Evolutionary conservation across 768 basidiomycete species (phyloP), one percentile per base, ranked within the genome.

Genomic region (Amanita inopinata): DNA sequence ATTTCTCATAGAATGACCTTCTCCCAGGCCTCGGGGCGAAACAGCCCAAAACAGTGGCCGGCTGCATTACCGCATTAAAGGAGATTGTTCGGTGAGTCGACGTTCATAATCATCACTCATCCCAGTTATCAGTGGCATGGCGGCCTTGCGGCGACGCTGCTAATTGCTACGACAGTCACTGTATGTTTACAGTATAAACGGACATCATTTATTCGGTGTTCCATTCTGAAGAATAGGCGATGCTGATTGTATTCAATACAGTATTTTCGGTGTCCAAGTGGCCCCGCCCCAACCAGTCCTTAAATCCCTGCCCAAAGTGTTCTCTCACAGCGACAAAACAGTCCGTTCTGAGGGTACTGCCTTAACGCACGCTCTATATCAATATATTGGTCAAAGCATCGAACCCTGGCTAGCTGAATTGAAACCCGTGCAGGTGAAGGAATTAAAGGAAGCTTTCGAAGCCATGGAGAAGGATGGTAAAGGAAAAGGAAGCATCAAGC

Each of bases 401-500:
- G 82, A 91, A 41, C 75, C 88, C 35, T 89, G 80, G 69, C 66
- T 99, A 15, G 66, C 75, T 15, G 93, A 97, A 47, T 72, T 99
- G 47, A 99, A 99, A 58, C 91, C 94, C 1, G 91, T 99, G 3
- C 96, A 98, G 61, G 79, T 94, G 32, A 92, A 96, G 59, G 96
- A 99, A 53, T 60, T 99, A 53, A 89, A 88, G 53, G 94, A 97
- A 55, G 71, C 79, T 0, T 99, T 94, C 55, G 89, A 88, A 43
- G 65, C 59, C 15, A 66, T 94, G 70, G 88, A 93, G 53, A 78
- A 76, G 48, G 80, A 81, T n/a, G 84, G 83, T 2, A 85, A 80
- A 52, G 92, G 90, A 0, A 85, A 82, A 46, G 94, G 91, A 7
- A 70, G 70, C 4, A 63, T 90, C 20, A 88, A 83, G 56, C 83